Base-by-base conservation (phyloP, 257 asterid genomes). In the Nemophila menziesii region DNA sequence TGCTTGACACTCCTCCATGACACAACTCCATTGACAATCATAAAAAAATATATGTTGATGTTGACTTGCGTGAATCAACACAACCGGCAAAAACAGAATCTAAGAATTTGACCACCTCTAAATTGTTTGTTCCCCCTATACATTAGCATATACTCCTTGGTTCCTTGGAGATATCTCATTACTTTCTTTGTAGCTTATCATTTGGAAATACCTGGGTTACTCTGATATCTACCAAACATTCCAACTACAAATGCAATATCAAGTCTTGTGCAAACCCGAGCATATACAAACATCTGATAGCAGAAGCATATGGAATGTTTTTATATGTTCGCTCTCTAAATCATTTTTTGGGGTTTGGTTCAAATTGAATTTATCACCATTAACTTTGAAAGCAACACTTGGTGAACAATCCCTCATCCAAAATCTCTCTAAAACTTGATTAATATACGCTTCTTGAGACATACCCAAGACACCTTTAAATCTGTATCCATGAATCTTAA, bases 401-500 rank as follows among this genome's bases (percentile, higher is more conserved):
- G 43, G 43, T 39, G 14, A 39, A 39, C 43, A 39, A 39, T 39
- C 43, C 16, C 16, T 39, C 15, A 39, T 39, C 43, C 17, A 13
- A 39, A 39, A 39, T n/a, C 4, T 39, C 16, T 39, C 43, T 39
- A 13, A 13, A 9, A 39, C 16, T 5, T 44, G 21, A 24, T 44
- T 44, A 2, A 44, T 4, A 20, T 22, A 44, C 34, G 33, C 22
- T 20, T 20, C 49, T 44, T 44, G 16, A 44, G 16, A 39, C 15
- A 39, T 13, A 39, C 17, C 43, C 43, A 39, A 13, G 16, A 39
- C n/a, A n/a, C n/a, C n/a, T n/a, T 34, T 10, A 34, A 34, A 16
- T 16, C 14, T 34, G 40, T 34, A 10, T 34, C 40, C 11, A 8
- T 34, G n/a, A n/a, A n/a, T n/a, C n/a, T n/a, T n/a, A n/a, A n/a